Evolutionary conservation across 2,329 filamentous ascomycete genomes (phyloP), one percentile per base, ranked within the genome.

Genomic region (Epichloe sylvatica): DNA sequence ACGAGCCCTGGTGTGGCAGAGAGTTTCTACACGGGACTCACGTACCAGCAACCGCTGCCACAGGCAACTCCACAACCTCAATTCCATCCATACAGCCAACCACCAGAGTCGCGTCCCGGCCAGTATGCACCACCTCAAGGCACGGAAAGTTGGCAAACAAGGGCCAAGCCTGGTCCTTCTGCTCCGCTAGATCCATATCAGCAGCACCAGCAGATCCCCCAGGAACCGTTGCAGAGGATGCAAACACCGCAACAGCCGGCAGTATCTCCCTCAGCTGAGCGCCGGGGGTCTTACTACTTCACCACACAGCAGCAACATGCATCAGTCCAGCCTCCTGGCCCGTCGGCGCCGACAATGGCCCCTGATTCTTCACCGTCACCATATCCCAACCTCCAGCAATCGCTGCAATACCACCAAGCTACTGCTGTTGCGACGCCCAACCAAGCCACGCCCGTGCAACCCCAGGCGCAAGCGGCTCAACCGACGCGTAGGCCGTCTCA

Each of bases 1-100:
- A 67, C 59, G 42, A 67, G 69, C 53, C 64, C 70, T 25, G 72
- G 74, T 11, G 76, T 75, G 1, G 80, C 81, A 9, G 90, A 96
- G 62, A 91, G 74, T 65, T 96, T 85, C 64, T 96, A 96, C 64
- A 86, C 80, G 13, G 79, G 80, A 36, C 84, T 82, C 56, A 70
- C 77, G 9, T 56, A 59, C 47, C 56, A 57, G 41, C 50, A 55
- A 35, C 71, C 57, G 35, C 53, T 54, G 7, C 15, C 38, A 13
- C 62, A 61, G 37, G 55, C 55, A 48, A 61, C 68, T 35, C 61
- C 64, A 12, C 70, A 72, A 57, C 60, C 59, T 39, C 72, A 71
- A 51, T 74, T 71, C 56, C 53, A 67, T 11, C 53, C 64, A 9
- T 77, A 74, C 51, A 64, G 61, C 13, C 69, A 73, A 5, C 56